phyloP scores from a whole-genome alignment of 2,329 filamentous ascomycete species.

The Sphaerulina musiva region DNA sequence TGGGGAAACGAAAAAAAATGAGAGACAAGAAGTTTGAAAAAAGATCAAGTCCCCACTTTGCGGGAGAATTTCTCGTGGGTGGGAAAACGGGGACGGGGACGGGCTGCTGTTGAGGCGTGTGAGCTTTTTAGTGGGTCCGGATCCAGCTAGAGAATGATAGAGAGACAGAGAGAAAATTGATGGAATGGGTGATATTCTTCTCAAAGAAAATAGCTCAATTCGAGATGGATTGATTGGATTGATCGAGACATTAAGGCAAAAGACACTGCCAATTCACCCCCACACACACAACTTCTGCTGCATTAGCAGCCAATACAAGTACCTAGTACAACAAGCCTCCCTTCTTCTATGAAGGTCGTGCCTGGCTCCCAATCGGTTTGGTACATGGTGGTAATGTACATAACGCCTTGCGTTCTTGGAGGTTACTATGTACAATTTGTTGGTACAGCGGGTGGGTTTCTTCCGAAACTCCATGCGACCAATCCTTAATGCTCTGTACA shows the following conservation, averaged over 20 bases:
- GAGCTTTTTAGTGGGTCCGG: background rate
- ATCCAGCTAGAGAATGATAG: too few species aligned
- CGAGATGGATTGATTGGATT: constrained; percentile 5
- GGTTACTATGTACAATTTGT: constrained; percentile 10
- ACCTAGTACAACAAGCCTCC: constrained; percentile 5
- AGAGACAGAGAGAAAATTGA: background rate
- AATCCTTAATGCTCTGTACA: constrained; percentile 10
- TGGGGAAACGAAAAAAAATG: too few species aligned
- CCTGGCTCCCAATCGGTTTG: constrained; percentile 1
- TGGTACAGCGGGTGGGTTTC: constrained; percentile 6
- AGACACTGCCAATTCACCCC: constrained; percentile 8
- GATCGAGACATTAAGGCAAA: constrained; percentile 10
- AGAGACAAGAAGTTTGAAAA: too few species aligned
- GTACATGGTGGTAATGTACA: constrained; percentile 5
- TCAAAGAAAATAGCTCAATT: background rate
- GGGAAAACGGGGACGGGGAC: too few species aligned
- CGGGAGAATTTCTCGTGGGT: too few species aligned
- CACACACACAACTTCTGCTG: background rate
- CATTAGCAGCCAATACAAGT: constrained; percentile 3
- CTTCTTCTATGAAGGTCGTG: constrained; percentile 3
- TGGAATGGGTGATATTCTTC: background rate
- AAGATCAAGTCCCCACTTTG: too few species aligned
- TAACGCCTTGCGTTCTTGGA: constrained; percentile 8
- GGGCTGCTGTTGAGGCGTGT: too few species aligned
- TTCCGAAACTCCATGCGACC: constrained; percentile 4